Percentiles rank a stretch among this genome's conserved stretches.
phyloP scores from a whole-genome alignment of 768 basidiomycete genomes.

The Leccinum imitatum region DNA sequence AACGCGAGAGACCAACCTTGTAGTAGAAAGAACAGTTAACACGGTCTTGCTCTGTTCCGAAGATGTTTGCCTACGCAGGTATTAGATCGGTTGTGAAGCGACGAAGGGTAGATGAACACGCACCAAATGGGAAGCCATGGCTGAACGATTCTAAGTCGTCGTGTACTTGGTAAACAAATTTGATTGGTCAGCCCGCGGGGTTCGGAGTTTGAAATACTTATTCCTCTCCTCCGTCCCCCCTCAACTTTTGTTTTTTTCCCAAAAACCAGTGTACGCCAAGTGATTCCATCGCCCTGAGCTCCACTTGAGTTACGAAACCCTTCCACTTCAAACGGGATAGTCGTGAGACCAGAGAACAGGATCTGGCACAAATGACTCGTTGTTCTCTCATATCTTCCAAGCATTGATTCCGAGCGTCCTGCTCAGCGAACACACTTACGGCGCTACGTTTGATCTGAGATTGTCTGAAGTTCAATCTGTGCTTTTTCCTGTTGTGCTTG shows the following conservation, averaged over 20 bases:
- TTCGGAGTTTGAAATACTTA: conserved; percentile 21
- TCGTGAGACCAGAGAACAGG: neutral
- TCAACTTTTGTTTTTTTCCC: too few species aligned
- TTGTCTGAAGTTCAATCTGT: neutral
- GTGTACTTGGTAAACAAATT: conserved; percentile 6
- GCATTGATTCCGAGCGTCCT: neutral
- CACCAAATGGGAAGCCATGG: conserved; percentile 79
- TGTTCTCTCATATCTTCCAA: neutral
- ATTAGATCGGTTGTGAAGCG: conserved; percentile 2
- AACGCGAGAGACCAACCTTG: conserved; percentile 55
- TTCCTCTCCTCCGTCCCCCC: neutral
- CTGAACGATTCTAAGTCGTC: neutral
- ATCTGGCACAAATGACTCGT: neutral
- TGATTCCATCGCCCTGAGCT: neutral
- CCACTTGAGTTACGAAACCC: neutral
- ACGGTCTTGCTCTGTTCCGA: conserved; percentile 91
- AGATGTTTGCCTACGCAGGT: conserved; percentile 78
- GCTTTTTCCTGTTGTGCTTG: neutral
- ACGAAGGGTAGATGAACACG: conserved; percentile 6
- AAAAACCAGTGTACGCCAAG: too few species aligned
- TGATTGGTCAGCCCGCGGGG: conserved; percentile 18
- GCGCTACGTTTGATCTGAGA: neutral
- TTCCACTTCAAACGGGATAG: neutral
- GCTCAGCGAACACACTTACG: too few species aligned
- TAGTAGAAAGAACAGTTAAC: conserved; percentile 99